Conservation (phyloP, 2,329 filamentous ascomycete species). For the Ophiocordyceps unilateralis region DNA sequence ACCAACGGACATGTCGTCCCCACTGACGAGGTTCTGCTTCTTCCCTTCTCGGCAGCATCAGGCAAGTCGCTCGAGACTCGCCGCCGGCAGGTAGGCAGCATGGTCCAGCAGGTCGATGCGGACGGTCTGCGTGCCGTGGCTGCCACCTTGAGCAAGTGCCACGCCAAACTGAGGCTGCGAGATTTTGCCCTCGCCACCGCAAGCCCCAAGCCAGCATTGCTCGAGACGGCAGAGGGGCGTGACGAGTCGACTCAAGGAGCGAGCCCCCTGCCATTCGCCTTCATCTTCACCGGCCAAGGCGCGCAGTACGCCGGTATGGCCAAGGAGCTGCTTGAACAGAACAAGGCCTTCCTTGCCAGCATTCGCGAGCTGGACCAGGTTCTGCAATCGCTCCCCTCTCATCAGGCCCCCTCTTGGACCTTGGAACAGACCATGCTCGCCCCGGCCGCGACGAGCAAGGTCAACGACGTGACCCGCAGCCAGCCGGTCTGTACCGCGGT, state of each 20-base stretch:
- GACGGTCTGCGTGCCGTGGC: neutral
- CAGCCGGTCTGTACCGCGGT: slow-evolving; percentile 15
- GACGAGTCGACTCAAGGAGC: neutral
- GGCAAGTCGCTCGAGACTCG: neutral
- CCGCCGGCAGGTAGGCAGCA: neutral
- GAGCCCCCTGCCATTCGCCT: slow-evolving; percentile 2
- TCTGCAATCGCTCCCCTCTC: neutral
- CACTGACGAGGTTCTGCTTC: neutral
- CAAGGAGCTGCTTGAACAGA: slow-evolving; percentile 3
- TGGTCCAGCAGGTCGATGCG: neutral
- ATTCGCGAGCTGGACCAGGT: slow-evolving; percentile 4
- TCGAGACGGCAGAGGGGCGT: neutral
- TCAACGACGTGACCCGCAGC: slow-evolving; percentile 4
- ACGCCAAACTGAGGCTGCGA: neutral
- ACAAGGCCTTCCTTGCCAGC: slow-evolving; percentile 1
- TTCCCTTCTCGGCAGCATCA: neutral
- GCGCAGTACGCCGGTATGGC: slow-evolving; percentile 9
- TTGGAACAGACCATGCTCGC: slow-evolving; percentile 4
- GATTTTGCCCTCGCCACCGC: neutral
- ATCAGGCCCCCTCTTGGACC: slow-evolving; percentile 1
- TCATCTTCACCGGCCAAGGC: slow-evolving; percentile 10
- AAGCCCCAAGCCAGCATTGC: neutral
- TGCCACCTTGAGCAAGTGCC: neutral
- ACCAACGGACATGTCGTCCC: neutral
- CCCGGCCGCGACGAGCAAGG: slow-evolving; percentile 4